Evolutionary conservation across 208 protist species (phyloP).

Genomic region (Crithidia thermophila): DNA sequence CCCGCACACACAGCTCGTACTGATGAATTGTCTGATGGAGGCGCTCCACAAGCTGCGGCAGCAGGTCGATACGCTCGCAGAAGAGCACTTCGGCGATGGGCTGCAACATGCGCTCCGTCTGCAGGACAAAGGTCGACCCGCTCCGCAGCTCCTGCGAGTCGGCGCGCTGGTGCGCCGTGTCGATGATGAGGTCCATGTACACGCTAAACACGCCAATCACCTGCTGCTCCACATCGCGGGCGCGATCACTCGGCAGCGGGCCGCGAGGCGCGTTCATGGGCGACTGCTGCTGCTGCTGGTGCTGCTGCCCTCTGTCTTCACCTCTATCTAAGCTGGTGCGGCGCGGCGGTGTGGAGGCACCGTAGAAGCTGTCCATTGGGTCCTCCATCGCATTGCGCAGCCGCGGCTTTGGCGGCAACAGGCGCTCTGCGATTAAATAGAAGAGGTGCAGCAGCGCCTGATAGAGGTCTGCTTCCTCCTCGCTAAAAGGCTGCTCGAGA

Average conservation of each 20-base stretch:
- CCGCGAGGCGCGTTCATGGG: conserved; percentile 16
- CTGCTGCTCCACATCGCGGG: conserved; percentile 31
- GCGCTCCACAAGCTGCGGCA: conserved; percentile 47
- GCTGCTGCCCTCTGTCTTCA: not conserved
- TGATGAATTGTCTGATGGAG: conserved; percentile 58
- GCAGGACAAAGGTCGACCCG: conserved; percentile 61
- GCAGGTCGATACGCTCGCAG: conserved; percentile 64
- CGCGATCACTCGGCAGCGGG: conserved; percentile 24
- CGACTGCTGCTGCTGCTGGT: not conserved
- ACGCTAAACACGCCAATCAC: conserved; percentile 47
- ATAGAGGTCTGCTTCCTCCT: conserved; percentile 77
- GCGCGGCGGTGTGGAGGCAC: conserved; percentile 29
- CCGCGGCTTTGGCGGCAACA: conserved; percentile 45
- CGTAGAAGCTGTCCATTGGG: conserved; percentile 10
- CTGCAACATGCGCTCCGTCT: conserved; percentile 77
- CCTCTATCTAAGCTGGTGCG: not conserved
- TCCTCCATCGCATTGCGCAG: conserved; percentile 11
- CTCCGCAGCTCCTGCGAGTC: conserved; percentile 76
- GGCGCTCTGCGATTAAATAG: conserved; percentile 63
- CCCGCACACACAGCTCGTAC: conserved; percentile 63
- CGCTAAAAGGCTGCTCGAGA: conserved; percentile 44
- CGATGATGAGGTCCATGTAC: conserved; percentile 76
- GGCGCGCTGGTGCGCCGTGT: conserved; percentile 69
- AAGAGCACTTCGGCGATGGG: conserved; percentile 85
- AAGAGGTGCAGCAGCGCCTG: conserved; percentile 80